Percentiles rank a stretch among this genome's conserved stretches.
phyloP scores from a whole-genome alignment of 148 eudicot species.

The Rhododendron ferrugineum region DNA sequence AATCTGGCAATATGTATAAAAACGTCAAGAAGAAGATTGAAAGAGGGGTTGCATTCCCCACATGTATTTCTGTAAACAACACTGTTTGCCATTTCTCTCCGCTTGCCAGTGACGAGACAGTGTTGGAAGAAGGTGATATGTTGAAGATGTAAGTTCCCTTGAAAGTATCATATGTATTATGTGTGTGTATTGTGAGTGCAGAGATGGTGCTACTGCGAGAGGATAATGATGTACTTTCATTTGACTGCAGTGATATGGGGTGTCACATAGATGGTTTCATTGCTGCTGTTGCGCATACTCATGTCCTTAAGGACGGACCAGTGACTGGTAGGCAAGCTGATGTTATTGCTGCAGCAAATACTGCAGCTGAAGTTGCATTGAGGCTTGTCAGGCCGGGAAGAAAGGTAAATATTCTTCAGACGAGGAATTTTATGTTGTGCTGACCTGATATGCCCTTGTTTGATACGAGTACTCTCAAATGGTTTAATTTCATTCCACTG shows the following conservation, averaged over 20 bases:
- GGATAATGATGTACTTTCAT: neutral
- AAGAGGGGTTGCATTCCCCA: constrained; percentile 90
- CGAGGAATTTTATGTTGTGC: neutral
- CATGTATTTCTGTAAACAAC: constrained; percentile 86
- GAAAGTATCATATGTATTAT: neutral
- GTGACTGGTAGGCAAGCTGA: constrained; percentile 80
- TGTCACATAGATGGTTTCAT: constrained; percentile 94
- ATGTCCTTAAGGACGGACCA: constrained; percentile 73
- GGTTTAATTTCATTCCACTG: neutral
- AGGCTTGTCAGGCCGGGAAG: constrained; percentile 90
- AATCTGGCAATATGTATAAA: constrained; percentile 74
- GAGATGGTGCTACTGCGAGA: neutral
- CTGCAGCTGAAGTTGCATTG: constrained; percentile 94
- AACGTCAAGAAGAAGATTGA: constrained; percentile 91
- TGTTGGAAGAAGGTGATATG: constrained; percentile 75
- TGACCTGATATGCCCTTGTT: neutral
- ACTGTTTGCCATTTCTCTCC: constrained; percentile 77
- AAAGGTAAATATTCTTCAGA: constrained; percentile 38
- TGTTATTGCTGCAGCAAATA: constrained; percentile 84
- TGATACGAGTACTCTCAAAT: neutral
- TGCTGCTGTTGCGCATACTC: constrained; percentile 83
- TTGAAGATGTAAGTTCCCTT: constrained; percentile 64
- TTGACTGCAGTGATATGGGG: constrained; percentile 73
- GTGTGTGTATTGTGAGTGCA: neutral
- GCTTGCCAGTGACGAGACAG: constrained; percentile 72